Conservation (phyloP, 1,139 yeast species). For the Wickerhamomyces sp. region DNA sequence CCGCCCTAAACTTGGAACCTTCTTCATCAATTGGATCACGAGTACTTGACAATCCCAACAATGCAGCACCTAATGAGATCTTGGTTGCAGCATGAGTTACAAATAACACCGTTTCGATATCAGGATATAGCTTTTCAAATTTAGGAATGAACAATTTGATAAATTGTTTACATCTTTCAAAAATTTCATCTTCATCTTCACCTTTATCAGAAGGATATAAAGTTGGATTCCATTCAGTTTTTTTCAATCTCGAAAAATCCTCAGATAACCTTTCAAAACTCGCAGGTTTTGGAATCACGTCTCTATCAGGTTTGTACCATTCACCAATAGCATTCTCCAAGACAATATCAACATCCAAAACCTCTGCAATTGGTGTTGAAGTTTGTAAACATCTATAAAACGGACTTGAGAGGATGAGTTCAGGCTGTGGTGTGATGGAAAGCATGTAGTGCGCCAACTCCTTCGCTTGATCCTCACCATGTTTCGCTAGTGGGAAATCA, state of each 20-base stretch:
- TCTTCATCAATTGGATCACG: conserved; percentile 44
- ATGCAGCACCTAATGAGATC: conserved; percentile 69
- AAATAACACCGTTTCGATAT: conserved; percentile 49
- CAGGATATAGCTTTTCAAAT: conserved; percentile 49
- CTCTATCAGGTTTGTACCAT: conserved; percentile 56
- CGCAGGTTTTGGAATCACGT: conserved; percentile 56
- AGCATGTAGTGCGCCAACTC: conserved; percentile 55
- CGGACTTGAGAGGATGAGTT: conserved; percentile 70
- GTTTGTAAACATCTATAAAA: conserved; percentile 90
- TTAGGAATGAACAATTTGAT: conserved; percentile 45
- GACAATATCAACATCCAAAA: conserved; percentile 48
- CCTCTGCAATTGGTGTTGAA: conserved; percentile 58
- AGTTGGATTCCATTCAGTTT: conserved; percentile 44
- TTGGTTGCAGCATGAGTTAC: conserved; percentile 85
- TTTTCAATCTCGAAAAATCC: conserved; percentile 43
- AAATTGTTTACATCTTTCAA: conserved; percentile 46
- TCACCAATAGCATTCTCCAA: conserved; percentile 74
- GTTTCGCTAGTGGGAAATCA: conserved; percentile 75
- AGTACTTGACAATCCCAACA: conserved; percentile 45
- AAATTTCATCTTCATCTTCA: conserved; percentile 61
- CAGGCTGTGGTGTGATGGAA: conserved; percentile 47
- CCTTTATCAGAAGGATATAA: conserved; percentile 57
- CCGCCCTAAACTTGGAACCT: conserved; percentile 45
- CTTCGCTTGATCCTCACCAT: conserved; percentile 75
- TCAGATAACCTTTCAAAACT: conserved; percentile 38